These are phyloP conservation scores for Zopfia rhizophila DNA, from an alignment of 2,329 filamentous ascomycete genomes.

Conservation along the genomic window DNA sequence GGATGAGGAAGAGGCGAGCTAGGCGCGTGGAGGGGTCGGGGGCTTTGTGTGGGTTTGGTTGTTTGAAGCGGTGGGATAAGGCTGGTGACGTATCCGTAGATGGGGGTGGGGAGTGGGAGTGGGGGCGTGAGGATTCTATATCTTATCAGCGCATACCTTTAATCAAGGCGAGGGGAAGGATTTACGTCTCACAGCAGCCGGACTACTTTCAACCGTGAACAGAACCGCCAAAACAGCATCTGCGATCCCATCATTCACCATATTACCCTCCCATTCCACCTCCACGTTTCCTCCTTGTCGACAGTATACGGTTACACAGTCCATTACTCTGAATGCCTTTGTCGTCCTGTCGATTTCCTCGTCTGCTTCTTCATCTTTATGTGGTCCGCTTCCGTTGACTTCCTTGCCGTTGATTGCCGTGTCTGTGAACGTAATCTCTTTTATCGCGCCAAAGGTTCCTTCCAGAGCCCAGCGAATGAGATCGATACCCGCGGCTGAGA, in stretches of 20 bases:
- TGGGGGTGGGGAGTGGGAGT: constrained; percentile 18
- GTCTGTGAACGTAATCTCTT: constrained; percentile 47
- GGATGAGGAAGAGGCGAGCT: constrained; percentile 89
- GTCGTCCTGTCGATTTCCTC: constrained; percentile 69
- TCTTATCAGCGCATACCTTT: constrained; percentile 17
- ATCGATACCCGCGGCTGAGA: constrained; percentile 89
- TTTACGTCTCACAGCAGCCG: constrained; percentile 91
- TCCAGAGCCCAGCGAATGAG: constrained; percentile 94
- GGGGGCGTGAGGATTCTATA: constrained; percentile 33
- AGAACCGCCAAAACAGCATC: constrained; percentile 95
- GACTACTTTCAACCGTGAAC: constrained; percentile 90
- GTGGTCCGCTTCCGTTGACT: constrained; percentile 51
- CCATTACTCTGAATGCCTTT: constrained; percentile 79
- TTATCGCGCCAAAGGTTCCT: constrained; percentile 88
- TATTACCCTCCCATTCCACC: constrained; percentile 97
- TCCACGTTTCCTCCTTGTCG: constrained; percentile 81
- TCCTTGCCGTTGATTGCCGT: constrained; percentile 46
- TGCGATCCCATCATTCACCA: constrained; percentile 97
- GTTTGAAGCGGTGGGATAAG: constrained; percentile 46
- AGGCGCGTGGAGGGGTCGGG: constrained; percentile 80
- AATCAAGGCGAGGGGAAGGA: constrained; percentile 28
- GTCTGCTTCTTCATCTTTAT: constrained; percentile 66
- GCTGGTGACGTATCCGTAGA: constrained; percentile 15
- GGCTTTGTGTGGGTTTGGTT: constrained; percentile 76
- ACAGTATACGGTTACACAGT: constrained; percentile 85